Conservation (phyloP, 768 basidiomycete species). For the Phanerochaete sordida region DNA sequence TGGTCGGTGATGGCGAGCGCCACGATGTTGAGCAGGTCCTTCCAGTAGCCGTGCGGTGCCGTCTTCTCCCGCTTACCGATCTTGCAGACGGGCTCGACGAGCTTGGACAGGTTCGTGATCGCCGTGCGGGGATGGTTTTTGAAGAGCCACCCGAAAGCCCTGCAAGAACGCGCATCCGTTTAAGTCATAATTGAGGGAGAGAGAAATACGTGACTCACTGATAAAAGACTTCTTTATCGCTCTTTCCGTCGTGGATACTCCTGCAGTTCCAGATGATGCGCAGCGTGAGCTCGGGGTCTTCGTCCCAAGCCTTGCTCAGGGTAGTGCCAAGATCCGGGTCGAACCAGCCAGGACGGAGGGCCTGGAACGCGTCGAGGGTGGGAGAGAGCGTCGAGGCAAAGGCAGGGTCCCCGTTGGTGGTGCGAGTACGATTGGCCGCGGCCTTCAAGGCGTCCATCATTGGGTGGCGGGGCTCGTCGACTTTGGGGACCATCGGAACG, state of each 20-base stretch:
- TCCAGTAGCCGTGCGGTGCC: conserved; percentile 67
- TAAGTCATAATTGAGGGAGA: too few relatives aligned
- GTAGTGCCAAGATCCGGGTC: conserved; percentile 9
- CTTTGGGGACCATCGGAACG: too few relatives aligned
- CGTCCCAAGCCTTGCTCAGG: conserved; percentile 52
- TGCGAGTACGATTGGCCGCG: conserved; percentile 41
- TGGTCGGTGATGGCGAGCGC: conserved; percentile 54
- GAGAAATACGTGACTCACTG: conserved; percentile 35
- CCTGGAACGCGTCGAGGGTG: conserved; percentile 57
- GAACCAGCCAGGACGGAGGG: conserved; percentile 25
- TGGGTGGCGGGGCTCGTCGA: conserved; percentile 30
- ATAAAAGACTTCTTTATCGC: conserved; percentile 59
- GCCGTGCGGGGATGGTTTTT: conserved; percentile 68
- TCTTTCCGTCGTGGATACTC: conserved; percentile 70
- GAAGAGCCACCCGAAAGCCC: conserved; percentile 66
- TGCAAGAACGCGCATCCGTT: too few relatives aligned
- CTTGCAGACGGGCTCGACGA: conserved; percentile 52
- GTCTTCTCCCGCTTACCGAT: conserved; percentile 19
- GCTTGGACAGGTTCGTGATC: conserved; percentile 51
- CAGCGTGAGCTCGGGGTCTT: conserved; percentile 56
- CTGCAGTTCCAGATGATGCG: conserved; percentile 64
- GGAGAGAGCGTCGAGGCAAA: conserved; percentile 47
- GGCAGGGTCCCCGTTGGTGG: conserved; percentile 49
- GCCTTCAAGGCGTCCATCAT: conserved; percentile 55
- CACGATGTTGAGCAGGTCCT: conserved; percentile 69